Evolutionary conservation across 768 basidiomycete species (phyloP).

Genomic region (Suillus hirtellus): DNA sequence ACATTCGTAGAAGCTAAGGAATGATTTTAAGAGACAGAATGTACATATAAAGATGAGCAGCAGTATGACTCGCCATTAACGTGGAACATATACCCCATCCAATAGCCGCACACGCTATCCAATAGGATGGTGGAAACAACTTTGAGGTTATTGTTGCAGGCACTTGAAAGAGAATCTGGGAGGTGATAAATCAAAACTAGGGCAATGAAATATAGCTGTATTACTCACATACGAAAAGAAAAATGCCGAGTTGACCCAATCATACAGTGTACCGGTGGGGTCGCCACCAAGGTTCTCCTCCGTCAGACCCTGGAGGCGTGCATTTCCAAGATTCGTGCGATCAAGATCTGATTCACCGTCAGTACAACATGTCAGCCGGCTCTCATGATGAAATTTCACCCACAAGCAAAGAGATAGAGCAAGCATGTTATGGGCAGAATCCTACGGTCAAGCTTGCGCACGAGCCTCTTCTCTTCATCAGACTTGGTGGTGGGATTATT

Average conservation of each 20-base stretch:
- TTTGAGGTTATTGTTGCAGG: conserved; percentile 69
- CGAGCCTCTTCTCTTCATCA: conserved; percentile 36
- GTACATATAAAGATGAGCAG: neutral
- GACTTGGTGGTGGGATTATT: conserved; percentile 24
- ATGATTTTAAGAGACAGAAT: too few species aligned
- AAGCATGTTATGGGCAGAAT: conserved; percentile 61
- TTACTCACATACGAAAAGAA: conserved; percentile 72
- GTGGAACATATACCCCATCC: conserved; percentile 81
- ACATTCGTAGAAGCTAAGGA: neutral
- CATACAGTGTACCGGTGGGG: conserved; percentile 60
- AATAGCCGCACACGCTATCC: conserved; percentile 63
- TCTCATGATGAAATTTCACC: conserved; percentile 27
- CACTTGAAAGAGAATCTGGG: conserved; percentile 66
- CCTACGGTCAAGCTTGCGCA: conserved; percentile 37
- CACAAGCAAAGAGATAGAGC: conserved; percentile 76
- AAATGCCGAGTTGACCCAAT: conserved; percentile 77
- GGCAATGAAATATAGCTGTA: neutral
- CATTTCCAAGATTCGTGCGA: conserved; percentile 78
- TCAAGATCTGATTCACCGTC: conserved; percentile 50
- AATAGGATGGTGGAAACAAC: conserved; percentile 64
- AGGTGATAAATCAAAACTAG: neutral
- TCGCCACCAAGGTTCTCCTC: conserved; percentile 68
- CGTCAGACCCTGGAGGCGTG: conserved; percentile 72
- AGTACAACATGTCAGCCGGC: neutral
- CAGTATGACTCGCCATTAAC: conserved; percentile 50